Percentiles rank a stretch among this genome's conserved stretches.
Conservation (phyloP, 768 basidiomycete genomes). For the Suillus hirtellus region DNA sequence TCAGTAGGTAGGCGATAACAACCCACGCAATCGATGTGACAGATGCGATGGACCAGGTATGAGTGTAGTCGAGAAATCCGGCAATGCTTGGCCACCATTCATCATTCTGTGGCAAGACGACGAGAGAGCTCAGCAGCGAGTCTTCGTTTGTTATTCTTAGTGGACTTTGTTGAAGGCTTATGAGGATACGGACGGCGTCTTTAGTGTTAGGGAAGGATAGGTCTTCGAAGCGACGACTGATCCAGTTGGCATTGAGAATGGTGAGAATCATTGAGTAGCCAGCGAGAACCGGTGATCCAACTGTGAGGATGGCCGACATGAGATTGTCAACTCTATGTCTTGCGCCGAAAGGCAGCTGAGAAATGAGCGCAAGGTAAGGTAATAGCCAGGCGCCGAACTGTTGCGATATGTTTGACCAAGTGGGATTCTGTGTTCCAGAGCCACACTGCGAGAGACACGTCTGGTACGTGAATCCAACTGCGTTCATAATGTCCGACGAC, state of each 20-base stretch:
- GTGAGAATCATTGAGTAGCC: conserved; percentile 49
- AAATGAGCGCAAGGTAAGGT: conserved; percentile 51
- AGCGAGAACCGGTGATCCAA: conserved; percentile 48
- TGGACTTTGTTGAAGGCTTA: conserved; percentile 44
- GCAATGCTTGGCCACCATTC: conserved; percentile 41
- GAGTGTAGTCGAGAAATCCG: conserved; percentile 36
- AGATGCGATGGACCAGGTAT: conserved; percentile 43
- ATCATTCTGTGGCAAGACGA: conserved; percentile 44
- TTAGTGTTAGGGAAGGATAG: conserved; percentile 27
- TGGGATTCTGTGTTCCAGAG: conserved; percentile 11
- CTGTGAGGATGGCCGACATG: conserved; percentile 41
- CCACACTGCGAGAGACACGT: conserved; percentile 18
- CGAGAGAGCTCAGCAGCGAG: conserved; percentile 39
- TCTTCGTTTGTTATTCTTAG: conserved; percentile 31
- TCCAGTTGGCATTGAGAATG: conserved; percentile 45
- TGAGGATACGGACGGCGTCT: conserved; percentile 35
- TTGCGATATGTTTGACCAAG: conserved; percentile 29
- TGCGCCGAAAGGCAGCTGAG: conserved; percentile 49
- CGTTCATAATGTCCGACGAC: conserved; percentile 6
- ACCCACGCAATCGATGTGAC: conserved; percentile 45
- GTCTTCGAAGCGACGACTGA: conserved; percentile 33
- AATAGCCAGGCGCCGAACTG: conserved; percentile 47
- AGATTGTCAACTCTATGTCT: conserved; percentile 42
- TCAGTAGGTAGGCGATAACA: conserved; percentile 42
- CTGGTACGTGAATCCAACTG: conserved; percentile 14